Conservation (phyloP, 2,329 filamentous ascomycete genomes). For the Tolypocladium amazonense region DNA sequence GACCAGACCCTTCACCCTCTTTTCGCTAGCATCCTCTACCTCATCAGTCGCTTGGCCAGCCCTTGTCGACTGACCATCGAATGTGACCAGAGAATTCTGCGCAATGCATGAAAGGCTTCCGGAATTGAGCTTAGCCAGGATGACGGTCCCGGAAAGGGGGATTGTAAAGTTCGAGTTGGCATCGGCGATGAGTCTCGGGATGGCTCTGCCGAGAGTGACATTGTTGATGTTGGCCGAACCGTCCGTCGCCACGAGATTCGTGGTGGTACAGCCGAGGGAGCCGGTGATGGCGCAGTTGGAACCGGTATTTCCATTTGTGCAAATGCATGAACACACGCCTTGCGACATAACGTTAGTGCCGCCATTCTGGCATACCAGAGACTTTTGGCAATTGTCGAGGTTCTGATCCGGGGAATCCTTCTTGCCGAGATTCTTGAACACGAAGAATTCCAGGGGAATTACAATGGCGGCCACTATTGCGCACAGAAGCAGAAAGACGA, state of each 20-base stretch:
- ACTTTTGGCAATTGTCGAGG: slow-evolving; percentile 45
- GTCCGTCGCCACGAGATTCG: slow-evolving; percentile 30
- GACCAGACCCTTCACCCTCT: neutral
- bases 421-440: slow-evolving; percentile 39
- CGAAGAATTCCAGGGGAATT: slow-evolving; percentile 59
- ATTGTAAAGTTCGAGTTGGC: slow-evolving; percentile 63
- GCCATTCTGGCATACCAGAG: slow-evolving; percentile 64
- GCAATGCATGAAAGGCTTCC: slow-evolving; percentile 69
- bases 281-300: slow-evolving; percentile 37
- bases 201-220: slow-evolving; percentile 70
- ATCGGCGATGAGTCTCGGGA: slow-evolving; percentile 62
- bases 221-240: slow-evolving; percentile 36
- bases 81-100: slow-evolving; percentile 82
- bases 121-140: slow-evolving; percentile 67
- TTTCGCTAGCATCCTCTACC: neutral
- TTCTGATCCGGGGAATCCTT: slow-evolving; percentile 24
- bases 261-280: slow-evolving; percentile 42
- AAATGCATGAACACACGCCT: slow-evolving; percentile 73
- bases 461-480: slow-evolving; percentile 73
- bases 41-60: slow-evolving; percentile 5
- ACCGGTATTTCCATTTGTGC: slow-evolving; percentile 74
- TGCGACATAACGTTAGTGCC: slow-evolving; percentile 63
- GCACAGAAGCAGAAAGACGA: slow-evolving; percentile 54
- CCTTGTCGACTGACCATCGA: slow-evolving; percentile 47
- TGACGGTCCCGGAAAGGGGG: slow-evolving; percentile 55